Conservation (phyloP, 2,329 filamentous ascomycete species). For the Diaporthe nobilis region DNA sequence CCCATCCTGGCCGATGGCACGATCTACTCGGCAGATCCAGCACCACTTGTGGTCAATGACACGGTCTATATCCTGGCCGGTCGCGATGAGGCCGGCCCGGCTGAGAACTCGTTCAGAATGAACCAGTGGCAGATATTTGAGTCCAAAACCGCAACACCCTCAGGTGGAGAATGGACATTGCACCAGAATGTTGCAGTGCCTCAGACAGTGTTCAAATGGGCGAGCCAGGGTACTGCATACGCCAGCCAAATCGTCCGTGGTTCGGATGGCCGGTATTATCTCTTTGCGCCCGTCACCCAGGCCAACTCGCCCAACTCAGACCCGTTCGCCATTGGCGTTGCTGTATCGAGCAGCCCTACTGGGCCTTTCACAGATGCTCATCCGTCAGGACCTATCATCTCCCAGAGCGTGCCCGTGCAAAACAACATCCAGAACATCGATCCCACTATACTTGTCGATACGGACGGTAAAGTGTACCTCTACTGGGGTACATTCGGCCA, state of each 20-base stretch:
- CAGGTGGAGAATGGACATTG: conserved; percentile 52
- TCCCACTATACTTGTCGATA: conserved; percentile 55
- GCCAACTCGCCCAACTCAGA: conserved; percentile 48
- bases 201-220: conserved; percentile 53
- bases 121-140: conserved; percentile 55
- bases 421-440: conserved; percentile 58
- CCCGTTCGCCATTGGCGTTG: conserved; percentile 56
- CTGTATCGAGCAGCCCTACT: conserved; percentile 51
- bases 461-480: conserved; percentile 53
- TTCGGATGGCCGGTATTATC: conserved; percentile 53
- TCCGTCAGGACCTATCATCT: conserved; percentile 53
- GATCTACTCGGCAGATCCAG: conserved; percentile 56
- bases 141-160: conserved; percentile 48
- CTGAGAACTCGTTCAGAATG: conserved; percentile 53
- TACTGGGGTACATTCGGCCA: conserved; percentile 57
- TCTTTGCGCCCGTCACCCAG: conserved; percentile 54
- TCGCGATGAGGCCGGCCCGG: conserved; percentile 50
- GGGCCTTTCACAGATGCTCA: conserved; percentile 55
- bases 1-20: conserved; percentile 55
- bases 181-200: conserved; percentile 51
- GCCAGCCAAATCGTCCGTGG: conserved; percentile 54
- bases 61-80: conserved; percentile 55
- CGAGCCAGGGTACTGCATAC: conserved; percentile 51
- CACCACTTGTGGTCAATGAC: conserved; percentile 54
- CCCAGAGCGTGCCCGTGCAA: conserved; percentile 48